Conservation (phyloP, 768 basidiomycete species). For the Hypholoma fasciculare region DNA sequence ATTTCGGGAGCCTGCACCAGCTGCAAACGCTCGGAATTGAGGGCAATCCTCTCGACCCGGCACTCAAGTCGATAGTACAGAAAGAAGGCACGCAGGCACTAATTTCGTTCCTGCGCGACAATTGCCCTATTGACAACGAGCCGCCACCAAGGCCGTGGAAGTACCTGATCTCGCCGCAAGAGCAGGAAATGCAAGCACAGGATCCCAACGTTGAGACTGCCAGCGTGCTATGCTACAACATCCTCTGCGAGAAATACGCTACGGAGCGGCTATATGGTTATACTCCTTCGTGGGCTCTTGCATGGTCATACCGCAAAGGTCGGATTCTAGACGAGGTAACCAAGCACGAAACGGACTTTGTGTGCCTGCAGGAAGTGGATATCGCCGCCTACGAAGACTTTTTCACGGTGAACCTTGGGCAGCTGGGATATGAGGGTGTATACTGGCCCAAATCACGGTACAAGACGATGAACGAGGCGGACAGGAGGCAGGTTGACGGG, state of each 20-base stretch:
- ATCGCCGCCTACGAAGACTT: conserved; percentile 90
- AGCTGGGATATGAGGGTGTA: conserved; percentile 85
- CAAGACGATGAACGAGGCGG: conserved; percentile 87
- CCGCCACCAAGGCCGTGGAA: conserved; percentile 86
- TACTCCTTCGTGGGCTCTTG: conserved; percentile 93
- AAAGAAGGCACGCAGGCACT: conserved; percentile 93
- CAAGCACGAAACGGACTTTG: conserved; percentile 80
- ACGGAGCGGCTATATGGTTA: conserved; percentile 91
- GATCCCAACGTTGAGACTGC: conserved; percentile 77
- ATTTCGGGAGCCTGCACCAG: conserved; percentile 89
- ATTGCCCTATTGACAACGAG: conserved; percentile 76
- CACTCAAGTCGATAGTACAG: conserved; percentile 79
- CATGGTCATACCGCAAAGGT: conserved; percentile 94
- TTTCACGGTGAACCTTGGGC: conserved; percentile 71
- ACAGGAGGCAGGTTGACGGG: conserved; percentile 89
- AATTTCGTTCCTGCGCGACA: conserved; percentile 90
- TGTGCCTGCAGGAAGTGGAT: conserved; percentile 96
- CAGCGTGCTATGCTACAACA: conserved; percentile 88
- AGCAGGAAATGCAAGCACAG: conserved; percentile 56
- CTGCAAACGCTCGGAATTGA: conserved; percentile 93
- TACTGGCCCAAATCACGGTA: conserved; percentile 92
- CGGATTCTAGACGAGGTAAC: conserved; percentile 84
- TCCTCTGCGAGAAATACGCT: conserved; percentile 89
- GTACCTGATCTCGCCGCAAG: conserved; percentile 54
- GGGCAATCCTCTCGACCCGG: conserved; percentile 89